These are phyloP conservation scores for Quercus aquifolioides DNA, from an alignment of 306 rosid species.

Conservation along the genomic window DNA sequence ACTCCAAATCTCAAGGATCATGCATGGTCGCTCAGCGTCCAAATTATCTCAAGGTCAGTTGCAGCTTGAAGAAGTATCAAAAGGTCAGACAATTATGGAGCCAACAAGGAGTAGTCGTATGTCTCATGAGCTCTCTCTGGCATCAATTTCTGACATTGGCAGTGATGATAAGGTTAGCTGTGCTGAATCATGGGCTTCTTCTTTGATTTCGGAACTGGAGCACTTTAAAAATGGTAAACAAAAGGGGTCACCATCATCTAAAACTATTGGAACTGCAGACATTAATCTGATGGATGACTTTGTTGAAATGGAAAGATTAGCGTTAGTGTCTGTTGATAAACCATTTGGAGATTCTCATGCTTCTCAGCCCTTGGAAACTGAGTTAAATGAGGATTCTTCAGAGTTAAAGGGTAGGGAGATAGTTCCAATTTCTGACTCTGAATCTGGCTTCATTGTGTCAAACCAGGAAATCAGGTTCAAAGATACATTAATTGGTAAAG, in stretches of 20 bases:
- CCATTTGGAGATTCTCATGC: conserved; percentile 24
- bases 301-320: conserved; percentile 89
- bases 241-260: conserved; percentile 40
- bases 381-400: conserved; percentile 27
- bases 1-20: conserved; percentile 67
- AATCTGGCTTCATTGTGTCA: conserved; percentile 32
- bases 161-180: conserved; percentile 80
- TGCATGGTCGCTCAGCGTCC: conserved; percentile 60
- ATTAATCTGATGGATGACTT: conserved; percentile 88
- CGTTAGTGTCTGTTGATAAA: conserved; percentile 63
- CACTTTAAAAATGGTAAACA: conserved; percentile 56
- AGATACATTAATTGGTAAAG: conserved; percentile 21
- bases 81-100: conserved; percentile 37
- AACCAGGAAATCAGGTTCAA: conserved; percentile 32
- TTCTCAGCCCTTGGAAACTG: conserved; percentile 35
- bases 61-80: conserved; percentile 38
- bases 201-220: conserved; percentile 72
- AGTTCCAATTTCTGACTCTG: conserved; percentile 39
- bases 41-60: conserved; percentile 52
- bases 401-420: conserved; percentile 34
- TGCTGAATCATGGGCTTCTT: conserved; percentile 77
- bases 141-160: conserved; percentile 68
- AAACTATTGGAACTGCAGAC: conserved; percentile 59
- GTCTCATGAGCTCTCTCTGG: conserved; percentile 47
- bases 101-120: conserved; percentile 36